Conservation (phyloP, 176 grass and related monocot genomes). For the Thinopyrum elongatum region DNA sequence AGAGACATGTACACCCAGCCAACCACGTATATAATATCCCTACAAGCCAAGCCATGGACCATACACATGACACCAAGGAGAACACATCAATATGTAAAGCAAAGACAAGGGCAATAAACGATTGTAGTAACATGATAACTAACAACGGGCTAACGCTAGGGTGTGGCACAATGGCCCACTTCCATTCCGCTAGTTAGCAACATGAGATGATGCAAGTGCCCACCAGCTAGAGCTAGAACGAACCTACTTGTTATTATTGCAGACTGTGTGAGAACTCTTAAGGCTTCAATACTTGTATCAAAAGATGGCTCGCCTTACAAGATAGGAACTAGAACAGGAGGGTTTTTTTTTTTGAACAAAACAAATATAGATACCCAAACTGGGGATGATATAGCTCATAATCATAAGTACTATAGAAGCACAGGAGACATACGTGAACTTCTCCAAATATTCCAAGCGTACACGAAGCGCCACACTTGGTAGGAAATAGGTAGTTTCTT, state of each 20-base stretch:
- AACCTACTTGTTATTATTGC: background rate
- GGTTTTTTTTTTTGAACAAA: no score
- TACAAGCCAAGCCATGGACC: no score
- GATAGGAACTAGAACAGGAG: background rate
- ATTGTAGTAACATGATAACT: no score
- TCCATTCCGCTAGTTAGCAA: background rate
- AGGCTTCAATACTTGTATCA: background rate
- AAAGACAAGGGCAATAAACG: no score
- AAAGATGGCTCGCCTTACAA: background rate
- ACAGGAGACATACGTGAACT: background rate
- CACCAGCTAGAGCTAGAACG: background rate
- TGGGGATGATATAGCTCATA: no score
- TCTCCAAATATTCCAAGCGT: background rate
- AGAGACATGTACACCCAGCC: no score
- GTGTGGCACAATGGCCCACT: no score
- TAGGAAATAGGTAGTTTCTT: background rate
- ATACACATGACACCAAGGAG: no score
- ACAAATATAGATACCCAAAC: background rate
- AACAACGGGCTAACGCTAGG: no score
- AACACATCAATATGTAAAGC: no score
- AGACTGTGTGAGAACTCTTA: background rate
- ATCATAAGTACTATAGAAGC: background rate
- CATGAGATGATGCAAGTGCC: background rate
- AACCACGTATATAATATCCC: no score
- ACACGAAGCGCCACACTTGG: background rate